These are phyloP conservation scores for Ophiostoma sp. DNA, from an alignment of 2,329 filamentous ascomycete species.

Conservation along the genomic window DNA sequence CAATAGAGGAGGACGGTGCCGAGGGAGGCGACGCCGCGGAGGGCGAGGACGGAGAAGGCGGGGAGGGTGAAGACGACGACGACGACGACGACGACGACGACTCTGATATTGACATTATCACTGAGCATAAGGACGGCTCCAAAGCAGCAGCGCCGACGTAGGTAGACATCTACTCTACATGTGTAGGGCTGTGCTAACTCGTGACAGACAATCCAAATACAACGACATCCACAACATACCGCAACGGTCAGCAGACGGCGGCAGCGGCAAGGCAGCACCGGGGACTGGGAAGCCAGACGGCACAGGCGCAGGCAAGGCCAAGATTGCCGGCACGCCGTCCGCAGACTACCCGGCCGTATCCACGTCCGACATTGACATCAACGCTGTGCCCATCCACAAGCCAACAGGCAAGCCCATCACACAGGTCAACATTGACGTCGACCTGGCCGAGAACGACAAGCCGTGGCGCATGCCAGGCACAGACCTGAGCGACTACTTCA, in stretches of 20 bases:
- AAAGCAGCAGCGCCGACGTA: slow-evolving; percentile 56
- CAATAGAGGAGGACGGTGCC: slow-evolving; percentile 52
- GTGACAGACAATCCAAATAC: slow-evolving; percentile 53
- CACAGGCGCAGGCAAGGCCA: background rate
- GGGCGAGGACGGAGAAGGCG: slow-evolving; percentile 34
- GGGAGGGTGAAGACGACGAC: slow-evolving; percentile 37
- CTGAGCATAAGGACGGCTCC: slow-evolving; percentile 59
- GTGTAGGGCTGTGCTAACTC: background rate
- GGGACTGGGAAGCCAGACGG: background rate
- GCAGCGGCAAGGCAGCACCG: slow-evolving; percentile 30
- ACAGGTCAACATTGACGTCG: slow-evolving; percentile 67
- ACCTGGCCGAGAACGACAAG: slow-evolving; percentile 76
- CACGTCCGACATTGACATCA: slow-evolving; percentile 79
- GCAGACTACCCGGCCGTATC: slow-evolving; percentile 53
- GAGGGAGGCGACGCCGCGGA: slow-evolving; percentile 60
- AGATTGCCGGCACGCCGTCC: slow-evolving; percentile 19
- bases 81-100: slow-evolving; percentile 46
- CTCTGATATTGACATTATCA: slow-evolving; percentile 62
- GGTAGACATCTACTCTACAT: slow-evolving; percentile 30
- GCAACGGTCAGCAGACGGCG: slow-evolving; percentile 52
- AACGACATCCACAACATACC: slow-evolving; percentile 63
- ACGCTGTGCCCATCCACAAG: slow-evolving; percentile 74
- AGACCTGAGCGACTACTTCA: slow-evolving; percentile 96
- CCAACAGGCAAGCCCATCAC: slow-evolving; percentile 75
- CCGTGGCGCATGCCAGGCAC: slow-evolving; percentile 93